Conservation (phyloP, 371 early-diverging fungal species). For the Sporodiniella umbellata region DNA sequence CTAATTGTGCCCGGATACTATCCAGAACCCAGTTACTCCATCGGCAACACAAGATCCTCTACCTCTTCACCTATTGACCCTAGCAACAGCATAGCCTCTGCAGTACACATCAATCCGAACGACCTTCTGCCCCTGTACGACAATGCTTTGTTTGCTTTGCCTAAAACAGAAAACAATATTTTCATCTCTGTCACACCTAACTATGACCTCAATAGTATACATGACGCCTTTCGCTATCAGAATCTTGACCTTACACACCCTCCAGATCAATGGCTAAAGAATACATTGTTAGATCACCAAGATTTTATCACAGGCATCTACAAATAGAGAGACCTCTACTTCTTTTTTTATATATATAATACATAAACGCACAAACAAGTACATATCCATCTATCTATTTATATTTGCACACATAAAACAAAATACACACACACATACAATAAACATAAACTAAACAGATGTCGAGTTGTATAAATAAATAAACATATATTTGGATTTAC, state of each 20-base stretch:
- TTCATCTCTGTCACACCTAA: neutral
- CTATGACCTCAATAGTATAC: neutral
- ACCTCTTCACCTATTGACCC: neutral
- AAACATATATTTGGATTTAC: no score
- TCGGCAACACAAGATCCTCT: neutral
- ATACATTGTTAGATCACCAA: neutral
- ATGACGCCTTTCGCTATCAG: constrained; percentile 3
- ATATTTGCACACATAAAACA: no score
- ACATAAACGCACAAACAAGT: no score
- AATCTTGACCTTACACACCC: neutral
- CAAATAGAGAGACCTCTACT: no score
- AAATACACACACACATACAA: no score
- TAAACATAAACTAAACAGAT: no score
- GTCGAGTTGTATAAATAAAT: no score
- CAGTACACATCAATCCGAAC: neutral
- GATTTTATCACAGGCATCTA: neutral
- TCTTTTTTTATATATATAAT: no score
- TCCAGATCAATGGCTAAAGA: neutral
- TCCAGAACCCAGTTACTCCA: neutral
- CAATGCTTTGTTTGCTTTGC: neutral
- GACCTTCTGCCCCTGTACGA: neutral
- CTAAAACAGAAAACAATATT: neutral
- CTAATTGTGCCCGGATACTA: neutral
- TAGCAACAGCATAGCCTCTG: no score
- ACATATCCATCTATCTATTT: no score